A percentile compares a stretch with the other conserved stretches of the same genome.
Conservation (phyloP, 1,284 basidiomycete genomes). For the Pseudozyma thailandica region DNA sequence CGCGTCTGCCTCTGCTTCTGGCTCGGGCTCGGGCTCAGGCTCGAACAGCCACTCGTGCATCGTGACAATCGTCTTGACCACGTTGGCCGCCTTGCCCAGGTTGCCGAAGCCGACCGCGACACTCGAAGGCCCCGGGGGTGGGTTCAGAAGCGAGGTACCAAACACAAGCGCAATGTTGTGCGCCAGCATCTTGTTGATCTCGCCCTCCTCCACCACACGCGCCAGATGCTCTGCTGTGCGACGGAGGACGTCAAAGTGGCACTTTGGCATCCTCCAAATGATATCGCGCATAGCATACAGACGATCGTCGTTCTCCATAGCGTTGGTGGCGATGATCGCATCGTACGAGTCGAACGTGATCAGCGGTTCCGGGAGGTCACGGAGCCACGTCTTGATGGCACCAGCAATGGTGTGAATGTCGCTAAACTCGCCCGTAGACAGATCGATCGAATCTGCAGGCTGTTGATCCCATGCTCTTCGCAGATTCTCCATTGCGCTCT, state of each 20-base stretch:
- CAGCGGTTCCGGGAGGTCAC: constrained; percentile 66
- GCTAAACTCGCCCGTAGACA: constrained; percentile 57
- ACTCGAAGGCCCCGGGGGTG: constrained; percentile 55
- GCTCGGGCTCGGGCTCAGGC: constrained; percentile 54
- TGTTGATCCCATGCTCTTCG: constrained; percentile 50
- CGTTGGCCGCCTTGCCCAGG: constrained; percentile 64
- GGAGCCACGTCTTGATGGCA: constrained; percentile 64
- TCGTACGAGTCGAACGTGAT: constrained; percentile 66
- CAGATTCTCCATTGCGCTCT: constrained; percentile 59
- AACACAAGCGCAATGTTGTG: constrained; percentile 67
- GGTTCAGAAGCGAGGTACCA: constrained; percentile 65
- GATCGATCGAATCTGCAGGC: constrained; percentile 52
- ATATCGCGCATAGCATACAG: constrained; percentile 62
- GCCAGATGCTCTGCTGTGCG: constrained; percentile 62
- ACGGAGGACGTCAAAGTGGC: constrained; percentile 62
- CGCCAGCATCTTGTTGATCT: constrained; percentile 64
- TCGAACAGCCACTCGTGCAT: constrained; percentile 66
- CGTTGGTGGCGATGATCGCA: constrained; percentile 61
- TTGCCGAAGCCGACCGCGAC: constrained; percentile 59
- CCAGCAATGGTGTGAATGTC: constrained; percentile 66
- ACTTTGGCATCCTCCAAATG: constrained; percentile 61
- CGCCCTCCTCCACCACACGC: constrained; percentile 56
- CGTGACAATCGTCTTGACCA: constrained; percentile 65
- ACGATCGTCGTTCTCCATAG: constrained; percentile 60
- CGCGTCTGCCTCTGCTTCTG: constrained; percentile 21